Evolutionary conservation across 768 basidiomycete genomes (phyloP), one percentile per base, ranked within the genome.

Genomic region (Tremella fuciformis): DNA sequence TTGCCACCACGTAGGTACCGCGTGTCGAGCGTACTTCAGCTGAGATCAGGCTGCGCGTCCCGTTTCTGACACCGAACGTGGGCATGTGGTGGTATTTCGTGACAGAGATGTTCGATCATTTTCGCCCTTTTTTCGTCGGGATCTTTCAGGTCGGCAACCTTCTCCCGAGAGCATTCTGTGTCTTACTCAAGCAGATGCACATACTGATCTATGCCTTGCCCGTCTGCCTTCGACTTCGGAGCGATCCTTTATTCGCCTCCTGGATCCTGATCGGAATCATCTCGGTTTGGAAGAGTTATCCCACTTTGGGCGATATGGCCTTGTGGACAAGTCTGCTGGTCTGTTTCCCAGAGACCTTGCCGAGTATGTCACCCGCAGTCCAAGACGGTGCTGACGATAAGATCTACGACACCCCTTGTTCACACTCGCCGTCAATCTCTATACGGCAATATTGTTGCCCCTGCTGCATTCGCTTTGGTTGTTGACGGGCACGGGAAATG

Each of bases 21-120:
- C 6, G 29, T 34, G 4, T 34, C 29, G 29, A n/a, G n/a, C 29
- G 6, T 34, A 34, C 29, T 34, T 34, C 29, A 34, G 16, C 40
- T 44, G 37, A 26, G 39, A 29, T 3, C n/a, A 97, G 93, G 47
- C 69, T 96, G 21, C 83, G 83, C 18, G 83, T 96, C 8, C 88
- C 88, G 1, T 93, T 96, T 73, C 78, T 98, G 62, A 92, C 91
- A 8, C 94, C 96, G 0, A 98, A 93, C 66, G 85, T 89, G 3
- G 94, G 96, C 1, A 78, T 97, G 25, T 91, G 91, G 88, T 98
- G 94, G 94, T 98, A 98, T 77, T 98, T 98, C 80, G 97, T 98
- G 79, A 97, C 91, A 11, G 94, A 98, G 75, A 97, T 97, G 89
- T 99, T 99, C 63, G 94, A 97, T 72, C 88, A 98, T 73, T 99